Percentiles rank a stretch among this genome's conserved stretches.
phyloP scores from a whole-genome alignment of 2,329 filamentous ascomycete species.

The Fusarium cyanostomum region DNA sequence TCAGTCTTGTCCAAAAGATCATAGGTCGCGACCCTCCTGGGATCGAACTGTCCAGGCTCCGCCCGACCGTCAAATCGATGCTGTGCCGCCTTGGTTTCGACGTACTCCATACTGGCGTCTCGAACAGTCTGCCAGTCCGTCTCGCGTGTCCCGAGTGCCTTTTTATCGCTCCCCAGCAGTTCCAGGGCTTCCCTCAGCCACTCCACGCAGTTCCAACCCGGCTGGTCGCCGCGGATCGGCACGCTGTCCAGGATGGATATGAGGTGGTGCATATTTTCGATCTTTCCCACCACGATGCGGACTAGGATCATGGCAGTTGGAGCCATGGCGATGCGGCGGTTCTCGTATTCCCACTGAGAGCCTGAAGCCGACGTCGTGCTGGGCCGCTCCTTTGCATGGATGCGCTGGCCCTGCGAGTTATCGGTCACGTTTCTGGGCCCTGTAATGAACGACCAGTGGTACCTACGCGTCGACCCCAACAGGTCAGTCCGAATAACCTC shows the following conservation, averaged over 20 bases:
- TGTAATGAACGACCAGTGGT: slow-evolving; percentile 50
- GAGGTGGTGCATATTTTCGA: slow-evolving; percentile 40
- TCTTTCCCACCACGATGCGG: slow-evolving; percentile 42
- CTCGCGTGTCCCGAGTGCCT: slow-evolving; percentile 46
- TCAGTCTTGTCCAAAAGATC: slow-evolving; percentile 44
- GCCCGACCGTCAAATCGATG: slow-evolving; percentile 52
- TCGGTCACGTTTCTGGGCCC: slow-evolving; percentile 45
- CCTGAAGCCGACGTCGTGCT: no score
- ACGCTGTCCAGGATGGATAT: slow-evolving; percentile 40
- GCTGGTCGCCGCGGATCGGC: not conserved
- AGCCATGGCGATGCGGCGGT: slow-evolving; percentile 18
- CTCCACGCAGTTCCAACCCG: slow-evolving; percentile 45
- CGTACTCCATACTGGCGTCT: slow-evolving; percentile 51
- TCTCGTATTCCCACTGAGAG: slow-evolving; percentile 40
- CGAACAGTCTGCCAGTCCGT: slow-evolving; percentile 49
- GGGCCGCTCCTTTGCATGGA: slow-evolving; percentile 49
- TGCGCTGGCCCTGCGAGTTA: slow-evolving; percentile 25
- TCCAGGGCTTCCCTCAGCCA: slow-evolving; percentile 55
- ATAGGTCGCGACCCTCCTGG: slow-evolving; percentile 47
- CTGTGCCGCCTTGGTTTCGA: slow-evolving; percentile 49
- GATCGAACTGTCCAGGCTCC: slow-evolving; percentile 42
- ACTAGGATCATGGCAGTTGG: slow-evolving; percentile 19
- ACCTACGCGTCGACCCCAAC: slow-evolving; percentile 32
- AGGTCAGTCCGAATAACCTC: no score
- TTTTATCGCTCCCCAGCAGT: slow-evolving; percentile 40